Conservation (phyloP, 129 eudicot genomes). For the Flaveria ramosissima region DNA sequence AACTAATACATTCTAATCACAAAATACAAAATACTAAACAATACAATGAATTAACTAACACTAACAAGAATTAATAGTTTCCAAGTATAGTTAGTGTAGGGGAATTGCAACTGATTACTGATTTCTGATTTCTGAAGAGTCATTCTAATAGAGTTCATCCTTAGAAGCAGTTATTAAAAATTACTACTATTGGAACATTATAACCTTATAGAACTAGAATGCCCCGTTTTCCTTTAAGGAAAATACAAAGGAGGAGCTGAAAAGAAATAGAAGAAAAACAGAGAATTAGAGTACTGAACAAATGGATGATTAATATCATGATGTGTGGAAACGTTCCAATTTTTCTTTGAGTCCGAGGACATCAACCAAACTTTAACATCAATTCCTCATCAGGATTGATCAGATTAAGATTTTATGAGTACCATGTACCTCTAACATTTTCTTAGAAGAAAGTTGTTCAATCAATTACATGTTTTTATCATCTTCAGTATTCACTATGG, state of each 20-base stretch:
- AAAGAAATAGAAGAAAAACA: slow-evolving; percentile 9
- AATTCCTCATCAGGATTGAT: neutral
- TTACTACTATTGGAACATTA: neutral
- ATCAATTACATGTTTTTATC: neutral
- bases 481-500: neutral
- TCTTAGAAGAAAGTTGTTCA: neutral
- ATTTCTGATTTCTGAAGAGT: slow-evolving; percentile 3
- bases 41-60: too few species aligned
- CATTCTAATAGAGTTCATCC: neutral
- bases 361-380: neutral
- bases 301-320: neutral
- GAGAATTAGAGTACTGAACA: slow-evolving; percentile 1
- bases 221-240: neutral
- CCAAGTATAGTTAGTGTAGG: neutral
- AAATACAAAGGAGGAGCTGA: neutral
- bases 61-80: too few species aligned
- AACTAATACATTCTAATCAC: too few species aligned
- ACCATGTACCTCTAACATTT: neutral
- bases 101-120: slow-evolving; percentile 4
- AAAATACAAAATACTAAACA: too few species aligned
- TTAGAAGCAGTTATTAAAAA: neutral
- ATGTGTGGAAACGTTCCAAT: slow-evolving; percentile 3
- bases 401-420: neutral
- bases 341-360: slow-evolving; percentile 4
- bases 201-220: neutral